These are phyloP conservation scores for Ilex aquifolium DNA, from an alignment of 257 asterid genomes.

Conservation along the genomic window DNA sequence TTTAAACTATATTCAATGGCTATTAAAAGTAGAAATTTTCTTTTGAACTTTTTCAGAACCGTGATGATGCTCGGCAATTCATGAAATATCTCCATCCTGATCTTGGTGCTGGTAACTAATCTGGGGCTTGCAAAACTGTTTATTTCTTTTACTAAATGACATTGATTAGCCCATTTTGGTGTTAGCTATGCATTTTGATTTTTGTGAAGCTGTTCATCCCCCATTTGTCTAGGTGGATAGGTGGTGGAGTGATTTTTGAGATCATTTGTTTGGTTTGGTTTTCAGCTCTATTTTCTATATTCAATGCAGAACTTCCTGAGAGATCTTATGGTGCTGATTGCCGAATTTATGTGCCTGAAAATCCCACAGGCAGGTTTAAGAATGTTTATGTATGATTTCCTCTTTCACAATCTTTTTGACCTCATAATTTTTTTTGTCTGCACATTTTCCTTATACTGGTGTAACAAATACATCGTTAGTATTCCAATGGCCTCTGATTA, in stretches of 20 bases:
- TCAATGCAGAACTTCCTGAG: conserved; percentile 84
- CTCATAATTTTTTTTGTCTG: neutral
- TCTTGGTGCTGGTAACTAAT: conserved; percentile 81
- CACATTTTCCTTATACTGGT: neutral
- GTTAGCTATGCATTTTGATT: no score
- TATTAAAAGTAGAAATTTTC: neutral
- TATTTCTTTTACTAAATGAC: neutral
- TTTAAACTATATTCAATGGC: neutral
- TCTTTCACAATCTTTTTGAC: conserved; percentile 18
- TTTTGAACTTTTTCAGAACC: conserved; percentile 50
- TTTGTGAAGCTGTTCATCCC: no score
- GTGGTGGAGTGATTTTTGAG: neutral
- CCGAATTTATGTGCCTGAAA: conserved; percentile 79
- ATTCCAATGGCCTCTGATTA: conserved; percentile 15
- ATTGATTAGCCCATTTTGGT: neutral
- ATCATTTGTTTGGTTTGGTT: neutral
- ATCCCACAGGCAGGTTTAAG: conserved; percentile 94
- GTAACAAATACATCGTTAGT: neutral
- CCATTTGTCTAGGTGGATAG: no score
- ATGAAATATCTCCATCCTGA: conserved; percentile 86
- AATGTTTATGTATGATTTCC: conserved; percentile 95
- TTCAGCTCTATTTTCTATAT: neutral
- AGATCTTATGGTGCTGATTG: conserved; percentile 95
- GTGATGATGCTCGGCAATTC: conserved; percentile 84
- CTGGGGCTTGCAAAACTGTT: conserved; percentile 8